phyloP scores from a whole-genome alignment of 495 filamentous ascomycete genomes.

The Xylaria telfairii region DNA sequence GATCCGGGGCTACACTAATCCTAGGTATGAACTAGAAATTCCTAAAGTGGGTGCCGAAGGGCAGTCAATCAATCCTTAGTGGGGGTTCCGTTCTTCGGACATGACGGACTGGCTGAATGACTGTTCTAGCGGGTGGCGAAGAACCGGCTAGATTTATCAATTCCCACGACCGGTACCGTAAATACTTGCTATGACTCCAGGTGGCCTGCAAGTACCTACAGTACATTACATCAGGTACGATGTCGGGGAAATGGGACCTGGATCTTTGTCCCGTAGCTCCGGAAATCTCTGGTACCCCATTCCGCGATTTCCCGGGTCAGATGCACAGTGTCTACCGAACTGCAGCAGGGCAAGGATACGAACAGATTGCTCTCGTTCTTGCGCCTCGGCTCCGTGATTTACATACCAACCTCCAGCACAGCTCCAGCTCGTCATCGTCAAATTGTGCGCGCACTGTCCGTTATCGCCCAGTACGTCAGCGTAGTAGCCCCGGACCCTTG shows the following conservation, averaged over 20 bases:
- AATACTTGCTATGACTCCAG: background rate
- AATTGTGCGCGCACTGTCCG: constrained; percentile 17
- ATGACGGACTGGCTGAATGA: constrained; percentile 8
- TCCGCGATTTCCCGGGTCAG: constrained; percentile 16
- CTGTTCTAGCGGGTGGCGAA: constrained; percentile 5
- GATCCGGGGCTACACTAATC: background rate
- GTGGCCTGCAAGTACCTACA: background rate
- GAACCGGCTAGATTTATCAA: background rate
- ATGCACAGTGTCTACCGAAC: constrained; percentile 12
- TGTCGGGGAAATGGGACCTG: background rate
- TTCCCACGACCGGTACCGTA: background rate
- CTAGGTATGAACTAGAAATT: constrained; percentile 1
- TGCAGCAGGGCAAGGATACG: background rate
- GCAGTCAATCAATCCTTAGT: constrained; percentile 5
- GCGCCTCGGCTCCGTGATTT: constrained; percentile 5
- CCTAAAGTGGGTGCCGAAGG: constrained; percentile 16
- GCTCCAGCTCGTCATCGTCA: constrained; percentile 1
- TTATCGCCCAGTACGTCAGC: constrained; percentile 15
- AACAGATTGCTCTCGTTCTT: background rate
- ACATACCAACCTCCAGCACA: background rate
- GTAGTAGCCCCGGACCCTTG: background rate
- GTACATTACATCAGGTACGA: background rate
- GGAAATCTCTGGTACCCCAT: background rate
- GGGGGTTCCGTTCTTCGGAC: background rate
- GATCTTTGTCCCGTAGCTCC: constrained; percentile 4